Evolutionary conservation across 73 alveolate species (phyloP), one percentile per base, ranked within the genome.

Genomic region (Paraurostyla sp.): DNA sequence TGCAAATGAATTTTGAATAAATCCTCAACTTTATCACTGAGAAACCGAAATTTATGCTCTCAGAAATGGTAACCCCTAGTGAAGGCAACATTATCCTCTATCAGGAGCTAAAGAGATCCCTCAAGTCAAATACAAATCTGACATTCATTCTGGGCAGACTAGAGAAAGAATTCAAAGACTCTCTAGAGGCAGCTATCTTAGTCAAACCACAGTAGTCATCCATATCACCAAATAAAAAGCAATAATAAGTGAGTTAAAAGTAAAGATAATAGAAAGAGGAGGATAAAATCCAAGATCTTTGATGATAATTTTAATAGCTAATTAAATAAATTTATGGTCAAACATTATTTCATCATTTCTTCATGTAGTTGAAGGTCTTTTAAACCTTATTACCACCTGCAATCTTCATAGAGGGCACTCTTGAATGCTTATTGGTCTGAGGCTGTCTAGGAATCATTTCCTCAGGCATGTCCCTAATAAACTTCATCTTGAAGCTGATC

Each of bases 21-120:
- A 75, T 75, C 18, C 75, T 75, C 6, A 75, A 75, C 51, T 75
- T 75, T 29, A 46, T 75, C 3, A 48, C 73, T 7, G 87, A 75
- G 33, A 43, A 29, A 33, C 87, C 87, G 23, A 75, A 75, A 30
- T 4, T 3, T 16, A 4, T 75, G 9, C 52, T 75, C 43, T 43
- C 87, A 15, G 69, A 75, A 49, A 18, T 25, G 11, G 35, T n/a
- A 1, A 22, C 15, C n/a, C 29, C 23, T 50, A 4, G 29, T 29
- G 75, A 75, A 7, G 54, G 48, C 3, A 32, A 27, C 15, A 45
- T 50, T 16, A 23, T 60, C 7, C 23, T 60, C 3, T 60, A 60
- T 60, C 45, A 60, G 32, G 16, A 60, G 25, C 49, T 60, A 27
- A 60, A 60, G 45, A 33, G 7, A 9, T 30, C n/a, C 15, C 50